A percentile compares a stretch with the other conserved stretches of the same genome.
These are phyloP conservation scores for Cladophialophora bantiana DNA, from an alignment of 2,329 filamentous ascomycete genomes.

Conservation along the genomic window DNA sequence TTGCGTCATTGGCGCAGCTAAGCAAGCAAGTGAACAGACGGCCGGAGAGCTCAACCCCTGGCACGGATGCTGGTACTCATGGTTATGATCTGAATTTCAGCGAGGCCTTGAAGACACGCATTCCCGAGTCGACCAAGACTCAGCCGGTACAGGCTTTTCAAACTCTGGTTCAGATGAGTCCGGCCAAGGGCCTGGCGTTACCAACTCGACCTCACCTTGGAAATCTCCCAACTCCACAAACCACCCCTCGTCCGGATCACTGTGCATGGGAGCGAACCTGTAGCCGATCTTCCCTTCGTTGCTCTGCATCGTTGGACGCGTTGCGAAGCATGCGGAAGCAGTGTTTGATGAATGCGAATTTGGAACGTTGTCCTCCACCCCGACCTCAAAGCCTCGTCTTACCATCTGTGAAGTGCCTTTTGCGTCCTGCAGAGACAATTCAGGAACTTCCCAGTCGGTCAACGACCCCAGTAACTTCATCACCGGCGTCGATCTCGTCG, in stretches of 20 bases:
- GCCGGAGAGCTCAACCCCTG: constrained; percentile 13
- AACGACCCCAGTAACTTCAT: constrained; percentile 47
- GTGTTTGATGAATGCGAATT: constrained; percentile 62
- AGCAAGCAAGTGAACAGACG: constrained; percentile 13
- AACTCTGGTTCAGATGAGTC: constrained; percentile 31
- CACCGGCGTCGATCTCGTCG: constrained; percentile 69
- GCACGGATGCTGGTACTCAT: constrained; percentile 9
- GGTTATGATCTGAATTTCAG: constrained; percentile 34
- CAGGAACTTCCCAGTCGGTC: constrained; percentile 27
- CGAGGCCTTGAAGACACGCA: constrained; percentile 30
- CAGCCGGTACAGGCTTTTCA: constrained; percentile 18
- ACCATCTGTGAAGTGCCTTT: constrained; percentile 29
- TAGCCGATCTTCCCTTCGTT: constrained; percentile 64
- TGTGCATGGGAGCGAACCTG: constrained; percentile 48
- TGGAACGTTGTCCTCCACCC: constrained; percentile 58
- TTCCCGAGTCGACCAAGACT: background rate
- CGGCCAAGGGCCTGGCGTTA: constrained; percentile 48
- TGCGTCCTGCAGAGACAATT: constrained; percentile 36
- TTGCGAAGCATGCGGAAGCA: constrained; percentile 64
- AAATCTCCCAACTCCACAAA: constrained; percentile 66
- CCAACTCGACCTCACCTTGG: constrained; percentile 63
- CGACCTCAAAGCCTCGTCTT: constrained; percentile 36
- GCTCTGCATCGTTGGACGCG: constrained; percentile 63
- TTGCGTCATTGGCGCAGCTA: constrained; percentile 8
- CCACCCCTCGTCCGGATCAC: constrained; percentile 60